Evolutionary conservation across 805 yeast species (phyloP).

Genomic region (Danielia oregonensis): DNA sequence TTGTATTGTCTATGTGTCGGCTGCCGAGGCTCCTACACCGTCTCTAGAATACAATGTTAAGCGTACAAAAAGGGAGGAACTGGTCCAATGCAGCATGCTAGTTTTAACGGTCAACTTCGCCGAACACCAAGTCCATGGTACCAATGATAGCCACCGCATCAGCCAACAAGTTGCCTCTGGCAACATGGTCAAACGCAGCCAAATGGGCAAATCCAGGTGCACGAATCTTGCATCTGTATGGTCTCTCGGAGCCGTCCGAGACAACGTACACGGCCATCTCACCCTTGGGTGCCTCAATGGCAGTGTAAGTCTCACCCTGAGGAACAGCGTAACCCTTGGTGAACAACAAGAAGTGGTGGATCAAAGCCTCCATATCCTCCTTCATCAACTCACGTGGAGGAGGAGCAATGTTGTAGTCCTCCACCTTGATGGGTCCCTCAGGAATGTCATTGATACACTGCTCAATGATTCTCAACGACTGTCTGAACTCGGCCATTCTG

Average conservation of each 20-base stretch:
- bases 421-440: conserved; percentile 86
- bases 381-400: conserved; percentile 83
- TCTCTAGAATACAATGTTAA: too few species aligned
- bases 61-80: too few species aligned
- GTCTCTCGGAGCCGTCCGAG: conserved; percentile 85
- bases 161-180: conserved; percentile 83
- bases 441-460: conserved; percentile 92
- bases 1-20: too few species aligned
- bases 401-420: conserved; percentile 80
- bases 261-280: conserved; percentile 91
- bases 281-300: conserved; percentile 93
- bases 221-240: conserved; percentile 88
- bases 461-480: conserved; percentile 81
- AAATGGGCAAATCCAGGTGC: conserved; percentile 93
- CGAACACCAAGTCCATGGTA: conserved; percentile 92
- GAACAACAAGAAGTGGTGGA: conserved; percentile 83
- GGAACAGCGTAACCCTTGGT: conserved; percentile 89
- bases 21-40: too few species aligned
- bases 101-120: conserved; percentile 82
- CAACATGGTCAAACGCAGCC: conserved; percentile 82
- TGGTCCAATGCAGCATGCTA: conserved; percentile 1
- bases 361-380: conserved; percentile 88
- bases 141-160: conserved; percentile 93
- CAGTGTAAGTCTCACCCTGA: conserved; percentile 86
- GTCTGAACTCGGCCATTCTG: conserved; percentile 92